A percentile compares a stretch with the other conserved stretches of the same genome.
Evolutionary conservation across 345 rosid genomes (phyloP).

Genomic region (Cardiospermum halicacabum): DNA sequence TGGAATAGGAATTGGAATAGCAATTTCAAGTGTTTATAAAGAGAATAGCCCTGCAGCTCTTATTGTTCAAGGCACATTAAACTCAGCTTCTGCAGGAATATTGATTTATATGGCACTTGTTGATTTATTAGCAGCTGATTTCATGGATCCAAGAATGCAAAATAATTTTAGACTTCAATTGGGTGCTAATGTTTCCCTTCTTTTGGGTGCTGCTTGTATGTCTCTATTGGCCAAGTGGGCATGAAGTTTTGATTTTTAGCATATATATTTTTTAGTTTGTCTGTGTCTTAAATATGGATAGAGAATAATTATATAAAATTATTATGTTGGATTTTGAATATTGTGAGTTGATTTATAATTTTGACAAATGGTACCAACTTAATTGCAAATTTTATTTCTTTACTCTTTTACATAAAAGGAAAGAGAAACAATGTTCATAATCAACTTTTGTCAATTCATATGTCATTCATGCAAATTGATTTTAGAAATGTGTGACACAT

Average conservation of each 20-base stretch:
- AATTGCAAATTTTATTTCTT: too few relatives aligned
- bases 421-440: too few relatives aligned
- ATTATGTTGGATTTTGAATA: too few relatives aligned
- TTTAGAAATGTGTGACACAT: too few relatives aligned
- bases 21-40: constrained; percentile 39
- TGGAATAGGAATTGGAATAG: constrained; percentile 64
- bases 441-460: too few relatives aligned
- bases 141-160: constrained; percentile 56
- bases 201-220: constrained; percentile 62
- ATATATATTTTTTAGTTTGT: too few relatives aligned
- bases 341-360: too few relatives aligned
- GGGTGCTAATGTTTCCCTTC: constrained; percentile 49
- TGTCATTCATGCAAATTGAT: too few relatives aligned
- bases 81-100: constrained; percentile 68
- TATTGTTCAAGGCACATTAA: constrained; percentile 54
- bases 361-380: too few relatives aligned
- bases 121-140: constrained; percentile 72
- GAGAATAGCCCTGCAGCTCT: constrained; percentile 44
- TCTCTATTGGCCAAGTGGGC: constrained; percentile 70
- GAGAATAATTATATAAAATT: too few relatives aligned
- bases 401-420: too few relatives aligned
- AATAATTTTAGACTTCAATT: constrained; percentile 44
- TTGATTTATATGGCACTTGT: constrained; percentile 79
- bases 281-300: too few relatives aligned
- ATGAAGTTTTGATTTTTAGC: constrained; percentile 11